Conservation (phyloP, 1,284 basidiomycete species). For the Ustilago sp. region DNA sequence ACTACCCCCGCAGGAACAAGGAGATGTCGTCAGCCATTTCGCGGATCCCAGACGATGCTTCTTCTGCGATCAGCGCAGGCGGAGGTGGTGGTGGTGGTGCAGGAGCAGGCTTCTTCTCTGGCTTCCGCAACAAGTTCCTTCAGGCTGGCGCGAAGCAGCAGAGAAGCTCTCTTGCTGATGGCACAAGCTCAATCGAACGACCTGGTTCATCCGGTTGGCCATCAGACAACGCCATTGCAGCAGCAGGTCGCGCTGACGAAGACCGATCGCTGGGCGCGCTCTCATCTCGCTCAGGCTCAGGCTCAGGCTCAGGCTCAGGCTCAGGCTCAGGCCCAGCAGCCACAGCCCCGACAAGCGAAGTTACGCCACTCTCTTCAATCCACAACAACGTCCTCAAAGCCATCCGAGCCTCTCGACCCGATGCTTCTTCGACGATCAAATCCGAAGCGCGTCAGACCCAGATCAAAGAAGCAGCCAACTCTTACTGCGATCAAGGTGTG, state of each 20-base stretch:
- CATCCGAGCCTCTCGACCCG: conserved; percentile 70
- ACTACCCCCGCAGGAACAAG: conserved; percentile 56
- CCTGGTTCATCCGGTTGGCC: conserved; percentile 23
- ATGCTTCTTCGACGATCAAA: conserved; percentile 67
- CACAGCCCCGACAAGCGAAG: conserved; percentile 49
- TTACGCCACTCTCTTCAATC: conserved; percentile 68
- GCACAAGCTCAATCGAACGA: conserved; percentile 59
- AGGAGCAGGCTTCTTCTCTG: conserved; percentile 50
- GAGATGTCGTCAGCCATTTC: conserved; percentile 25
- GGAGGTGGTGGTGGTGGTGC: conserved; percentile 7
- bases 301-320: conserved; percentile 5
- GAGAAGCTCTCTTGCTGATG: conserved; percentile 58
- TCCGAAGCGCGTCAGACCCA: conserved; percentile 66
- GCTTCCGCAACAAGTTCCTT: conserved; percentile 46
- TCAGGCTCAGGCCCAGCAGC: conserved; percentile 19
- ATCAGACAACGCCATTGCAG: conserved; percentile 26
- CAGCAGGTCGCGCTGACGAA: conserved; percentile 35
- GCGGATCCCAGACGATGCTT: conserved; percentile 16
- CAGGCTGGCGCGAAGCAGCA: conserved; percentile 28
- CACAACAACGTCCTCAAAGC: conserved; percentile 68
- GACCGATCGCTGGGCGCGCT: conserved; percentile 33
- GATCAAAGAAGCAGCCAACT: conserved; percentile 69
- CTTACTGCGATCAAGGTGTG: conserved; percentile 70
- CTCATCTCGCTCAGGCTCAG: neutral
- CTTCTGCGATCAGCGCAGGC: conserved; percentile 5